A percentile compares a stretch with the other conserved stretches of the same genome.
Evolutionary conservation across 371 early-diverging fungal genomes (phyloP).

Genomic region (Mucor ambiguus): DNA sequence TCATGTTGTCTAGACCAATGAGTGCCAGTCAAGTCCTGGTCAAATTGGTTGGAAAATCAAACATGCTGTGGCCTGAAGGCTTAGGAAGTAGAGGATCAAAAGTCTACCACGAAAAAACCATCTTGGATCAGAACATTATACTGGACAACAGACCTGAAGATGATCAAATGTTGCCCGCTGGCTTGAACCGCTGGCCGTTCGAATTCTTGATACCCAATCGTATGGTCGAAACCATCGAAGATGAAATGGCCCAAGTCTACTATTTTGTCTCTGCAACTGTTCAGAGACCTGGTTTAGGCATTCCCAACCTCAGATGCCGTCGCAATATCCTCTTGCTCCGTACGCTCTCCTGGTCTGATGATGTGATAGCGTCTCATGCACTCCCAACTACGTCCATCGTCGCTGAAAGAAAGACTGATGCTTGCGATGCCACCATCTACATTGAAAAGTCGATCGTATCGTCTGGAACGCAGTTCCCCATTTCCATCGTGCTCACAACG

Average conservation of each 20-base stretch:
- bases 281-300: slow-evolving; percentile 34
- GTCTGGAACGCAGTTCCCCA: slow-evolving; percentile 51
- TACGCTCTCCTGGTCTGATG: slow-evolving; percentile 37
- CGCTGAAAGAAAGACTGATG: slow-evolving; percentile 36
- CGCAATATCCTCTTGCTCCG: slow-evolving; percentile 45
- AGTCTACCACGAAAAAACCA: slow-evolving; percentile 31
- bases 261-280: slow-evolving; percentile 43
- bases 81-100: slow-evolving; percentile 25
- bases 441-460: slow-evolving; percentile 51
- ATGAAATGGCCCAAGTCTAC: slow-evolving; percentile 44
- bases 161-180: slow-evolving; percentile 26
- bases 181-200: slow-evolving; percentile 47
- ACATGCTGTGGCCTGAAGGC: slow-evolving; percentile 43
- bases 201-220: slow-evolving; percentile 47
- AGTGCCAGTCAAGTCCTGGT: slow-evolving; percentile 21
- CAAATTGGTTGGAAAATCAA: slow-evolving; percentile 32
- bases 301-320: slow-evolving; percentile 24
- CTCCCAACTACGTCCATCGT: slow-evolving; percentile 42
- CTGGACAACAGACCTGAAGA: slow-evolving; percentile 18
- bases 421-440: slow-evolving; percentile 44
- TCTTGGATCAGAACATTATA: slow-evolving; percentile 31
- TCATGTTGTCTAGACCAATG: slow-evolving; percentile 29
- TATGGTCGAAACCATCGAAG: slow-evolving; percentile 48
- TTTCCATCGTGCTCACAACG: slow-evolving; percentile 40
- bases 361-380: slow-evolving; percentile 35